These are phyloP conservation scores for Chaetoscypha palmicola DNA, from an alignment of 2,329 filamentous ascomycete genomes.

Conservation along the genomic window DNA sequence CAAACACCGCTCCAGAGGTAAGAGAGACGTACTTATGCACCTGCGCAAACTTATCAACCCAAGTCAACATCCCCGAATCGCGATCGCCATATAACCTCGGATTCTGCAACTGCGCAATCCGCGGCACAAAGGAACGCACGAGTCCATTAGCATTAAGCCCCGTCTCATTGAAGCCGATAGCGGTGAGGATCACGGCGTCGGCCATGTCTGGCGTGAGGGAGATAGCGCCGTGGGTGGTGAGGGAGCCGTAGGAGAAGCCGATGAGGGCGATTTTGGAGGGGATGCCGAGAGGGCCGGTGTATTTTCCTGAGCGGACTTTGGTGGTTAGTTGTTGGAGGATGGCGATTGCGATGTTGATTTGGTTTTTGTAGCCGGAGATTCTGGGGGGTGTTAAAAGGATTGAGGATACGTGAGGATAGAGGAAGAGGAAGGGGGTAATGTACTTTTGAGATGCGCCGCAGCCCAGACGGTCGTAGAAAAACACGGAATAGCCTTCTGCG, in stretches of 20 bases:
- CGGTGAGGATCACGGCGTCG: background rate
- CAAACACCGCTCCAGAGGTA: too few species aligned
- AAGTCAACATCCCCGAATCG: background rate
- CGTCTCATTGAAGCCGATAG: background rate
- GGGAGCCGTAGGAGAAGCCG: constrained; percentile 52
- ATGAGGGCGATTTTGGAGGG: constrained; percentile 45
- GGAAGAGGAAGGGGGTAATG: background rate
- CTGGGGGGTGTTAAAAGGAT: too few species aligned
- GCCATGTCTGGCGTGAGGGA: background rate
- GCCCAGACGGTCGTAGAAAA: constrained; percentile 32
- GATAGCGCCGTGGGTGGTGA: background rate
- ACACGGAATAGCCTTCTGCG: constrained; percentile 29
- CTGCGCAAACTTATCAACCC: constrained; percentile 3
- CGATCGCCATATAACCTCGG: background rate
- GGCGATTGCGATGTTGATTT: constrained; percentile 24
- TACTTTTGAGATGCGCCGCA: constrained; percentile 27
- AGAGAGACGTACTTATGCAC: background rate
- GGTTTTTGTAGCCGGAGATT: constrained; percentile 17
- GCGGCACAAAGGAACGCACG: background rate
- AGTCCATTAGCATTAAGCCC: background rate
- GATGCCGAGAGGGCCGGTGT: constrained; percentile 18
- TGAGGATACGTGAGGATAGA: too few species aligned
- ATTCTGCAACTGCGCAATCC: background rate
- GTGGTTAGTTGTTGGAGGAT: constrained; percentile 2
- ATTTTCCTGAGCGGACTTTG: constrained; percentile 14